These are phyloP conservation scores for Yarrowia sp. DNA, from an alignment of 805 yeast genomes.

Conservation along the genomic window DNA sequence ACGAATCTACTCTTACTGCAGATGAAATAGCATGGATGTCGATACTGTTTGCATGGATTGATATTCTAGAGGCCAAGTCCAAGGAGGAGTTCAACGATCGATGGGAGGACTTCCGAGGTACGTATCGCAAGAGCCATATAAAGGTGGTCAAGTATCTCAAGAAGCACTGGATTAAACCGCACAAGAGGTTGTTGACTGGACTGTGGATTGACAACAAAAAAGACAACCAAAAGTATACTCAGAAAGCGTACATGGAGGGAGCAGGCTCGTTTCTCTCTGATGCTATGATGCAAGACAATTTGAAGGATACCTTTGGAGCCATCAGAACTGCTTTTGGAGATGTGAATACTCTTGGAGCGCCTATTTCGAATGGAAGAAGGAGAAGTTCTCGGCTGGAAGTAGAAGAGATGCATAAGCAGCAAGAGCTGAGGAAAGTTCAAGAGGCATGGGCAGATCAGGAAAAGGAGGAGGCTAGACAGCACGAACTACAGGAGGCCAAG, in stretches of 20 bases:
- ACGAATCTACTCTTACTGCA: not conserved
- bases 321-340: not conserved
- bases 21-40: not conserved
- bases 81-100: not conserved
- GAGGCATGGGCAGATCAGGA: too few species aligned
- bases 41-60: not conserved
- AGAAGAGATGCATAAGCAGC: too few species aligned
- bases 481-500: too few species aligned
- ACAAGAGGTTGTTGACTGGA: not conserved
- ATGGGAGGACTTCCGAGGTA: not conserved
- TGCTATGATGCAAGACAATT: not conserved
- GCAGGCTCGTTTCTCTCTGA: not conserved
- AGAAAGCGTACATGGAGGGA: not conserved
- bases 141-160: not conserved
- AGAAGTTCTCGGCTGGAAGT: too few species aligned
- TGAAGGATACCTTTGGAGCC: not conserved
- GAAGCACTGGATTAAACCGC: not conserved
- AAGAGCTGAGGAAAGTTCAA: too few species aligned
- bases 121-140: not conserved
- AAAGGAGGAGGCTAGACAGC: too few species aligned
- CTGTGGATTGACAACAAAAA: not conserved
- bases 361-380: too few species aligned
- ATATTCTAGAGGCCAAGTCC: not conserved
- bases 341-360: too few species aligned
- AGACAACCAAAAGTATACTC: too few species aligned